Evolutionary conservation across 164 flowering plant genomes (phyloP).

Genomic region (Santalum album): DNA sequence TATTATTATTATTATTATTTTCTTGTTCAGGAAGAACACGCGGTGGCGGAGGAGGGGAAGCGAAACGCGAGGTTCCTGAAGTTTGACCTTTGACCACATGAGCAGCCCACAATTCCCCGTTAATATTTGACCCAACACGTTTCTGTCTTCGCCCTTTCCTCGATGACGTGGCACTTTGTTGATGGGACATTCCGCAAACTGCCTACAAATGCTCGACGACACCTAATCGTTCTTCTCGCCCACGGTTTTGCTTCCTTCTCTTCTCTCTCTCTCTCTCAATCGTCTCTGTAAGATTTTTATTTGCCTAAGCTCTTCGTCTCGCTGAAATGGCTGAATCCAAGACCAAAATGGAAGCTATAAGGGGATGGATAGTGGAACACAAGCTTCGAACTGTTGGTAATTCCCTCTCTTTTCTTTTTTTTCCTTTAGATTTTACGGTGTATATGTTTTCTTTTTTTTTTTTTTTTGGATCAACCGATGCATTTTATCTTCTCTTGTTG

Average conservation of each 20-base stretch:
- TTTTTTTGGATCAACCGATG: not conserved
- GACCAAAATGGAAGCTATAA: constrained; percentile 29
- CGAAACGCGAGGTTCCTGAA: too few relatives aligned
- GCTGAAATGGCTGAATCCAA: constrained; percentile 37
- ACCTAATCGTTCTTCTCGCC: not conserved
- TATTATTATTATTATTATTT: too few relatives aligned
- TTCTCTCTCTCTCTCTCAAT: not conserved
- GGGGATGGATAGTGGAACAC: constrained; percentile 73
- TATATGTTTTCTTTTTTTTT: not conserved
- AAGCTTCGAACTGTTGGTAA: constrained; percentile 86
- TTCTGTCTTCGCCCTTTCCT: too few relatives aligned
- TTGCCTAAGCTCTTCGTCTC: not conserved
- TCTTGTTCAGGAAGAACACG: too few relatives aligned
- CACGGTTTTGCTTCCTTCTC: not conserved
- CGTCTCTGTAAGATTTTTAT: not conserved
- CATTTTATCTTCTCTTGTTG: not conserved
- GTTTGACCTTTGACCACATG: too few relatives aligned
- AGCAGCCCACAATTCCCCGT: too few relatives aligned
- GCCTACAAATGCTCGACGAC: too few relatives aligned
- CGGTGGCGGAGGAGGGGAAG: too few relatives aligned
- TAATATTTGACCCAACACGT: too few relatives aligned
- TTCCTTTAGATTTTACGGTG: not conserved
- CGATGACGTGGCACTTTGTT: too few relatives aligned
- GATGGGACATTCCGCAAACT: too few relatives aligned
- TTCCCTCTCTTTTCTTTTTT: not conserved